phyloP scores from a whole-genome alignment of 2,329 filamentous ascomycete species.

The Aureobasidium sp. region DNA sequence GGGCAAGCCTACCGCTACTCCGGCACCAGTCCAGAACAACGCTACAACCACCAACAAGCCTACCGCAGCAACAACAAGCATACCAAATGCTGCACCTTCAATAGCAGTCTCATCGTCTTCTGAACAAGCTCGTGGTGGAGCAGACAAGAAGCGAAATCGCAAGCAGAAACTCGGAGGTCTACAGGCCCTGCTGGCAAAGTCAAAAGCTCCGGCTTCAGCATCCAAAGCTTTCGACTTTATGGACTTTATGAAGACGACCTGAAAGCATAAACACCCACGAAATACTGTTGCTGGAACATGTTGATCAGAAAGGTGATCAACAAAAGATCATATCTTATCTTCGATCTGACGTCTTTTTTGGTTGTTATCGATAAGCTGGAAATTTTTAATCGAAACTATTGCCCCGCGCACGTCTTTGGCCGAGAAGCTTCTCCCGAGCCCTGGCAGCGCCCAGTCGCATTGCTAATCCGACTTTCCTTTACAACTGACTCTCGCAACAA shows the following conservation, averaged over 20 bases:
- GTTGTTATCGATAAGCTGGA: background rate
- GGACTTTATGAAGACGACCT: conserved; percentile 42
- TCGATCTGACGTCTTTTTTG: background rate
- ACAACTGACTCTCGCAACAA: background rate
- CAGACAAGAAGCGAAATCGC: conserved; percentile 44
- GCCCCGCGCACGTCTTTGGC: background rate
- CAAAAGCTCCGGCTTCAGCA: conserved; percentile 29
- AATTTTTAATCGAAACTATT: background rate
- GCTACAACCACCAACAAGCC: background rate
- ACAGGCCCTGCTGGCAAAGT: conserved; percentile 44
- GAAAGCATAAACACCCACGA: background rate
- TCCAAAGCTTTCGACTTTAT: conserved; percentile 37
- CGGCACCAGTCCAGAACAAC: background rate
- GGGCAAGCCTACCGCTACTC: background rate
- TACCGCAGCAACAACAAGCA: background rate
- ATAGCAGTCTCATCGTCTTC: background rate
- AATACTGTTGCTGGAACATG: background rate
- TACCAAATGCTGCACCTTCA: background rate
- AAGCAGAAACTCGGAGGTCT: conserved; percentile 45
- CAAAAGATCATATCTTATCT: background rate
- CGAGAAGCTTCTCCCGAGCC: background rate
- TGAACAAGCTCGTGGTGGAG: background rate
- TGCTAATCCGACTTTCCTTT: background rate
- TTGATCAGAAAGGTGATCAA: background rate
- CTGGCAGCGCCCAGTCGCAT: background rate